Base-by-base conservation (phyloP, 2,329 filamentous ascomycete genomes). In the Didymellaceae sp. region DNA sequence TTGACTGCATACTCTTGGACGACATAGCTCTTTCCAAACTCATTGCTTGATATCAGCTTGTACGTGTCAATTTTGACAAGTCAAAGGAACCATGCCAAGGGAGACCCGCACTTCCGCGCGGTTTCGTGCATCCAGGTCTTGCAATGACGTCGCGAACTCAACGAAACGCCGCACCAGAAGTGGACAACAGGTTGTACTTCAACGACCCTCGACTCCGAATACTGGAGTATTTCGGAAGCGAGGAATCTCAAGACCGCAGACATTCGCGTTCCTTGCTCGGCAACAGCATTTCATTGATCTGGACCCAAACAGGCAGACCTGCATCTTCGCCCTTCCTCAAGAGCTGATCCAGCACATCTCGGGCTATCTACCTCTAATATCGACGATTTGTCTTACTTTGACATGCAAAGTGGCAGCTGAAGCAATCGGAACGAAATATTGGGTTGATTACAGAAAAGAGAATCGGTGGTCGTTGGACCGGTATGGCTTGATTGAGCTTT, bases 331-430 rank as follows among this genome's bases (percentile, higher is more conserved):
- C n/a, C 33, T 45, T n/a, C 43, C 43, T 2, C 16, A 14, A 20
- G 26, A 37, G 11, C 17, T 45, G 17, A 18, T 45, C 9, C n/a
- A 38, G 43, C 33, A 31, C 4, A 38, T 45, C n/a, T n/a, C 43
- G 3, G 10, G n/a, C 20, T 7, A 45, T 9, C 33, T 45, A 16
- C 43, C 43, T 2, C 20, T 46, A 6, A 21, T 32, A 11, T 45
- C 43, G 5, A 14, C 26, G 1, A 39, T 39, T 3, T 46, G 20
- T 8, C 18, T 46, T 3, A 39, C 43, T 4, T n/a, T 46, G 9
- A 33, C 34, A 3, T 46, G 43, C 20, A 38, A 46, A 20, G 25
- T 39, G 24, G 34, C 43, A 6, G 43, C 26, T n/a, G 34, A 32
- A 26, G 10, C 21, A 6, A 14, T 39, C 14, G 43, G 43, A 1